Conservation (phyloP, 768 basidiomycete species). For the Candolleomyces efflorescens region DNA sequence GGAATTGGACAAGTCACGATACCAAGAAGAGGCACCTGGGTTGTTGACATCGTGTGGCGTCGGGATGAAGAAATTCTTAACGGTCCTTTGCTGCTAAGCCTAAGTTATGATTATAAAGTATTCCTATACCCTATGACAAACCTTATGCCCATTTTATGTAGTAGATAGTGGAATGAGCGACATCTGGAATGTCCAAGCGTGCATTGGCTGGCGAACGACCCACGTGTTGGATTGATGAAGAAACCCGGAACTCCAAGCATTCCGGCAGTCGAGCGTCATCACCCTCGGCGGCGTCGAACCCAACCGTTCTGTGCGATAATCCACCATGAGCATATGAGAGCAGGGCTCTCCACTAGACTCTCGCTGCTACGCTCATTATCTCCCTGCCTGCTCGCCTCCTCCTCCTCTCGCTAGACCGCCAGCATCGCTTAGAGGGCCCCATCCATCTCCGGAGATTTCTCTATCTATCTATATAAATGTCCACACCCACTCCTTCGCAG, state of each 20-base stretch:
- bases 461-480: slow-evolving; percentile 4
- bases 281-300: slow-evolving; percentile 10
- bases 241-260: slow-evolving; percentile 3
- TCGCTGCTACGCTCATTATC: slow-evolving; percentile 7
- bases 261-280: slow-evolving; percentile 1
- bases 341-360: slow-evolving; percentile 23
- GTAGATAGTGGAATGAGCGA: not conserved
- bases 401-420: not conserved
- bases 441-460: slow-evolving; percentile 2
- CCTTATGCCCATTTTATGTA: not conserved
- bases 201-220: slow-evolving; percentile 2
- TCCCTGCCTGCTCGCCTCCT: not conserved
- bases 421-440: not conserved
- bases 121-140: not conserved
- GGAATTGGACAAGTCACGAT: not conserved
- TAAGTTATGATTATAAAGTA: not conserved
- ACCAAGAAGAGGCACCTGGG: not conserved
- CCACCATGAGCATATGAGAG: slow-evolving; percentile 30
- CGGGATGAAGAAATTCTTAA: not conserved
- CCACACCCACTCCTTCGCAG: not conserved
- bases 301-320: slow-evolving; percentile 20
- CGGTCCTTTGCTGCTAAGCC: not conserved
- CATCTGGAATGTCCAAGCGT: not conserved
- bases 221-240: slow-evolving; percentile 5
- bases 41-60: not conserved